phyloP scores from a whole-genome alignment of 352 stramenopile genomes.

The Pythium rhizo-oryzae region DNA sequence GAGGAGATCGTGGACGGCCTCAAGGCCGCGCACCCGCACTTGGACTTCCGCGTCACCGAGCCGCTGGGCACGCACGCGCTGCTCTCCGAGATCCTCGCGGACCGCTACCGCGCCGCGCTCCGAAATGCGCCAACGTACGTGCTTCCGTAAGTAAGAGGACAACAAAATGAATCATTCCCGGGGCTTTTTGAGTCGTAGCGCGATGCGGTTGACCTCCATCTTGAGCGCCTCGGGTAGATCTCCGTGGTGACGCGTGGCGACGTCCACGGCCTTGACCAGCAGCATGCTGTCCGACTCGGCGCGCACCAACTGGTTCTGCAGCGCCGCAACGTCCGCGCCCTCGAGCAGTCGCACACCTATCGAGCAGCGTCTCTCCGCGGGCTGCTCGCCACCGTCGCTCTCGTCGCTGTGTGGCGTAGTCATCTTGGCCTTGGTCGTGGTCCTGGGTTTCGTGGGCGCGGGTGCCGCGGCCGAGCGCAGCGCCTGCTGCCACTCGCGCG shows the following conservation, averaged over 20 bases:
- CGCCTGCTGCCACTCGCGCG: constrained; percentile 39
- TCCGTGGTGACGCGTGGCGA: constrained; percentile 55
- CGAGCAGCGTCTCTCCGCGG: background rate
- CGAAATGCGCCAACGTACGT: constrained; percentile 8
- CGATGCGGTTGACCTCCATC: constrained; percentile 58
- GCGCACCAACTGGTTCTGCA: constrained; percentile 66
- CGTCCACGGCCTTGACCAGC: constrained; percentile 64
- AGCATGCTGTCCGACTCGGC: constrained; percentile 64
- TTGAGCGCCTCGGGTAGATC: constrained; percentile 55
- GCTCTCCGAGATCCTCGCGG: constrained; percentile 63
- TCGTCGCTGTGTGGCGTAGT: background rate
- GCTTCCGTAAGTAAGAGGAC: constrained; percentile 7
- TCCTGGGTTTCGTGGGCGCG: background rate
- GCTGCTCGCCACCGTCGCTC: constrained; percentile 7
- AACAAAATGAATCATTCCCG: background rate
- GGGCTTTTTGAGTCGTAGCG: constrained; percentile 39
- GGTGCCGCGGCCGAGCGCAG: constrained; percentile 16
- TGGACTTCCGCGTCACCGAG: constrained; percentile 67
- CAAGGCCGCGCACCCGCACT: constrained; percentile 38
- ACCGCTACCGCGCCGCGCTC: constrained; percentile 55
- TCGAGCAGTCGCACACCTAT: constrained; percentile 24
- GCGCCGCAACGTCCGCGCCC: constrained; percentile 44
- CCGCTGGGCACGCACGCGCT: constrained; percentile 66
- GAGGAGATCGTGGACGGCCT: constrained; percentile 67
- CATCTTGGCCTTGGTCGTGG: background rate